A percentile compares a stretch with the other conserved stretches of the same genome.
Evolutionary conservation across 1,284 basidiomycete genomes (phyloP).

Genomic region (Trichosporon inkin): DNA sequence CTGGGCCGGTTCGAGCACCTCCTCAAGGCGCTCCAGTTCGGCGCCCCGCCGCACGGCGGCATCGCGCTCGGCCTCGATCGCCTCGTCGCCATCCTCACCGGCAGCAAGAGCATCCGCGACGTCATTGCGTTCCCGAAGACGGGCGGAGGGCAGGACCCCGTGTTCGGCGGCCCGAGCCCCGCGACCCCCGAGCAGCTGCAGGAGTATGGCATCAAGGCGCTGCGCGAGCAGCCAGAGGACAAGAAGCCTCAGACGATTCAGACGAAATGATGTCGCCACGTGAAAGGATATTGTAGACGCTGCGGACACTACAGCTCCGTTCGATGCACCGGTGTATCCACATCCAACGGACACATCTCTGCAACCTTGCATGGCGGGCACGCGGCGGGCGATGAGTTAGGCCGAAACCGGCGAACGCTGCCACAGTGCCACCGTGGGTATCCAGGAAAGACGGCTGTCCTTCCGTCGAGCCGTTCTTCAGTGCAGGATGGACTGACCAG

Average conservation of each 20-base stretch:
- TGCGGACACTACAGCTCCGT: not conserved
- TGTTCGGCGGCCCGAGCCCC: slow-evolving; percentile 79
- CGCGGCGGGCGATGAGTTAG: too few species aligned
- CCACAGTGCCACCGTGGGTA: too few species aligned
- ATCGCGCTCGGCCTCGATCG: slow-evolving; percentile 91
- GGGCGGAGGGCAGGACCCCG: slow-evolving; percentile 71
- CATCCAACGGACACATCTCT: too few species aligned
- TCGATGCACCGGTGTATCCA: too few species aligned
- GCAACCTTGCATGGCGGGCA: too few species aligned
- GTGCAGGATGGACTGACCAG: too few species aligned
- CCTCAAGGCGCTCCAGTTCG: slow-evolving; percentile 75
- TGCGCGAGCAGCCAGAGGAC: not conserved
- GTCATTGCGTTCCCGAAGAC: slow-evolving; percentile 97
- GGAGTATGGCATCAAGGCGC: slow-evolving; percentile 43
- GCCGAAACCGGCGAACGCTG: too few species aligned
- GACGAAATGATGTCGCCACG: not conserved
- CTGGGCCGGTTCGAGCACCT: slow-evolving; percentile 74
- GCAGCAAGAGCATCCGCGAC: slow-evolving; percentile 77
- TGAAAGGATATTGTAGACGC: not conserved
- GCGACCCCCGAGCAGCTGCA: slow-evolving; percentile 57
- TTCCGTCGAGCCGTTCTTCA: too few species aligned
- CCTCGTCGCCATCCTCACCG: slow-evolving; percentile 82
- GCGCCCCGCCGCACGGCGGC: slow-evolving; percentile 93
- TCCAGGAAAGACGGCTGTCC: too few species aligned
- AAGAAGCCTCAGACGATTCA: not conserved